Evolutionary conservation across 2,329 filamentous ascomycete species (phyloP), one percentile per base, ranked within the genome.

Genomic region (Fusarium domesticum): DNA sequence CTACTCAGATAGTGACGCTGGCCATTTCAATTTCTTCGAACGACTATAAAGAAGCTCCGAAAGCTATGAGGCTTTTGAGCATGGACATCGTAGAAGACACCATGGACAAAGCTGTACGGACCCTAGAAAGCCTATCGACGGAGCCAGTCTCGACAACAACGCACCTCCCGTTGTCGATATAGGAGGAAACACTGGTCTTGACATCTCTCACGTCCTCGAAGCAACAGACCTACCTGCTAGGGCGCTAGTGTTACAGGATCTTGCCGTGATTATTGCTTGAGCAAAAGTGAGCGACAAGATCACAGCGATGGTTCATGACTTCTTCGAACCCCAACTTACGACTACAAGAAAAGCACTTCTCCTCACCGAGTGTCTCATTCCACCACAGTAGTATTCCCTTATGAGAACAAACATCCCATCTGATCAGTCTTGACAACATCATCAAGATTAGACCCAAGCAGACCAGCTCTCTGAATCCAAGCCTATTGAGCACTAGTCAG

Each of bases 391-490:
- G n/a, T n/a, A n/a, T n/a, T n/a, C n/a, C n/a, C n/a, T 40, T 49
- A 56, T 10, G 52, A 50, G 35, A 57, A 57, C 20, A 44, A 39
- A 44, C 59, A 62, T 33, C 53, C 51, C 14, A 44, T 51, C 40
- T 62, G 59, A 20, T 61, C 58, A 11, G 51, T 61, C 52, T 62
- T 61, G 45, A 54, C 50, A 18, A 62, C 59, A 20, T 56, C 42
- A 19, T 50, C 51, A 6, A 60, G 53, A 31, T 50, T 51, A 1
- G 60, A 59, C 7, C 60, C 59, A 2, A 62, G 48, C 10, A 53
- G 42, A 2, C 53, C 60, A 11, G 60, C 59, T 12, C 56, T 47
- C 18, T 56, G 39, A 18, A 62, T 62, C 60, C 60, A 61, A 4
- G 43, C 42, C 59, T 61, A 33, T 6, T 1, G 20, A 23, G 2